Conservation (phyloP, 2,329 filamentous ascomycete species). For the Aspergillus viridinutans region DNA sequence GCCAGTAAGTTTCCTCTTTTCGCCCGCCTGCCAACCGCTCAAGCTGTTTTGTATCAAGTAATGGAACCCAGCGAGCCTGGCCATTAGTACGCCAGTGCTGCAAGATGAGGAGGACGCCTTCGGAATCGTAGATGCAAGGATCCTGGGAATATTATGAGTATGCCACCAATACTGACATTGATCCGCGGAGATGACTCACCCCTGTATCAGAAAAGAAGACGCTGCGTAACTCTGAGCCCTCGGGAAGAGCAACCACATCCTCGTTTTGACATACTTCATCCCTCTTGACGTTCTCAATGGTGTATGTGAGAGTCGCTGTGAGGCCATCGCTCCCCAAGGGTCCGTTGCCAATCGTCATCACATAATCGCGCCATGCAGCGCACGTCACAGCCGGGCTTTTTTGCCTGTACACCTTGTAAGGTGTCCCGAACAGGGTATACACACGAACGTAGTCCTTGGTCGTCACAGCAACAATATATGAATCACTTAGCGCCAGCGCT, state of each 20-base stretch:
- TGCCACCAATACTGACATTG: background rate
- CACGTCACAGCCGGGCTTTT: conserved; percentile 93
- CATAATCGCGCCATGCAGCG: conserved; percentile 90
- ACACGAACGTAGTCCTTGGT: conserved; percentile 83
- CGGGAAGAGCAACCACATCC: conserved; percentile 80
- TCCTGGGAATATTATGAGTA: conserved; percentile 52
- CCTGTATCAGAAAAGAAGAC: conserved; percentile 91
- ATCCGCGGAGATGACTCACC: conserved; percentile 46
- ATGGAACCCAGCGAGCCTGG: conserved; percentile 83
- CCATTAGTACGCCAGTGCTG: conserved; percentile 85
- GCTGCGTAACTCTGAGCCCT: conserved; percentile 67
- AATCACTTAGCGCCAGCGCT: conserved; percentile 86
- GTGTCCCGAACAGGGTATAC: conserved; percentile 88
- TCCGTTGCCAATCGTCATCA: conserved; percentile 94
- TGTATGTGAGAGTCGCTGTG: conserved; percentile 71
- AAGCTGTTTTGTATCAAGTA: conserved; percentile 83
- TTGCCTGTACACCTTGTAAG: conserved; percentile 82
- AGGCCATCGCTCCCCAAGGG: conserved; percentile 73
- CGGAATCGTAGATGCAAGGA: conserved; percentile 92
- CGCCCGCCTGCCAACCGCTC: conserved; percentile 76
- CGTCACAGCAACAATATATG: conserved; percentile 85
- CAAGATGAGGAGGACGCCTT: conserved; percentile 80
- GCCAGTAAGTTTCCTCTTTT: conserved; percentile 90
- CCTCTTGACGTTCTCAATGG: conserved; percentile 88
- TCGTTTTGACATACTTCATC: conserved; percentile 94